Base-by-base conservation (phyloP, 441 rosid genomes). In the Populus tomentosa region DNA sequence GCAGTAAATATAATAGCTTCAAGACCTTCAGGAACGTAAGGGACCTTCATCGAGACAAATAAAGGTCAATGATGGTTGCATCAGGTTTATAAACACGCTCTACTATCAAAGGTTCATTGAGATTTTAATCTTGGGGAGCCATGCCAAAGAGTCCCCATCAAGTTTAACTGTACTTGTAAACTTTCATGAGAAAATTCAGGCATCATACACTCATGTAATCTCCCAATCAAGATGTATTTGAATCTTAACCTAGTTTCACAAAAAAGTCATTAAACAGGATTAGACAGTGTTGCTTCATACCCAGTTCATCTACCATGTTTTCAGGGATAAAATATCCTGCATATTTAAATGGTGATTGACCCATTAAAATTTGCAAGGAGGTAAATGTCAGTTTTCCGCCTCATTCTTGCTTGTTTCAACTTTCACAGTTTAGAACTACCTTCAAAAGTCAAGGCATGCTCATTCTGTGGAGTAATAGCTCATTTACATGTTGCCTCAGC, bases 1-100 rank as follows among this genome's bases (percentile, higher is more conserved):
- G 97, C 97, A 21, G 99, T 96, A 86, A 96, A 96, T 82, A 96
- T 96, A 78, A 94, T 89, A 38, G 97, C 97, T 87, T 94, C 99
- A 36, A 96, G 97, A 72, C 99, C 99, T 87, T 94, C 99, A 1
- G 98, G 96, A 73, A 92, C 88, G 84, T 88, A 94, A 0, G 94
- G 95, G 80, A 91, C 98, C 99, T 95, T 84, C 80, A 86, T 46
- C 72, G 75, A 82, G 26, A 72, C 77, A 85, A 81, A 76, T 65
- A 80, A 35, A 38, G 6, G 72, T 81, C 69, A 79, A 79, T 64
- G n/a, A 84, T 64, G 62, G 38, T 67, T 36, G 64, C 72, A 69
- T 56, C 20, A 68, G 10, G 14, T 24, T 23, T n/a, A 67, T 9
- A 59, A n/a, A 59, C 13, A 59, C 56, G 35, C 6, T 1, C 26